Percentiles rank a stretch among this genome's conserved stretches.
These are phyloP conservation scores for Nyctanthes arbortristis DNA, from an alignment of 257 asterid genomes.

Conservation along the genomic window DNA sequence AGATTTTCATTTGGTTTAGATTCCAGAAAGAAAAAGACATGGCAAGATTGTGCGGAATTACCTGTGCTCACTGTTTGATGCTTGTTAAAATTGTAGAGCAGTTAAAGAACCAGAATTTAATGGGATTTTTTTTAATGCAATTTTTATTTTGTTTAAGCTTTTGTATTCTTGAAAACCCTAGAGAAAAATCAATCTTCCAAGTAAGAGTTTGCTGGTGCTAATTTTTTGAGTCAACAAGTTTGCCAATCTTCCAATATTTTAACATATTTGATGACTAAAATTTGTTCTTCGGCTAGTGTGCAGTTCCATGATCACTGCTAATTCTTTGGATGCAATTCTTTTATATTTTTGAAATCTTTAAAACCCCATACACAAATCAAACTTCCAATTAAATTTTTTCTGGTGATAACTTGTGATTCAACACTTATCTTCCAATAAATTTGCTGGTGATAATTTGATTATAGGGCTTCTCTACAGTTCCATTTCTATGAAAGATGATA, in stretches of 20 bases:
- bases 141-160: conserved; percentile 15
- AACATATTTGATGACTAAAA: background rate
- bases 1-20: conserved; percentile 18
- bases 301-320: background rate
- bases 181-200: background rate
- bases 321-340: no score
- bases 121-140: background rate
- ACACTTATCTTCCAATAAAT: no score
- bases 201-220: background rate
- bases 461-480: no score
- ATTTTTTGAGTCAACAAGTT: background rate
- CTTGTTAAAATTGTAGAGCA: conserved; percentile 2
- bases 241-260: background rate
- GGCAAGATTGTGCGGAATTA: background rate
- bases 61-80: background rate
- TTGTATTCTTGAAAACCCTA: background rate
- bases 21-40: conserved; percentile 9
- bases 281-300: background rate
- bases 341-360: no score
- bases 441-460: no score
- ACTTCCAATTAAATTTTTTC: no score
- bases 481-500: no score
- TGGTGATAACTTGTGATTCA: no score
- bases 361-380: no score
- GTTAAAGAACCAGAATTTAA: conserved; percentile 10